Conservation (phyloP, 306 rosid genomes). For the Crotalaria pallida region DNA sequence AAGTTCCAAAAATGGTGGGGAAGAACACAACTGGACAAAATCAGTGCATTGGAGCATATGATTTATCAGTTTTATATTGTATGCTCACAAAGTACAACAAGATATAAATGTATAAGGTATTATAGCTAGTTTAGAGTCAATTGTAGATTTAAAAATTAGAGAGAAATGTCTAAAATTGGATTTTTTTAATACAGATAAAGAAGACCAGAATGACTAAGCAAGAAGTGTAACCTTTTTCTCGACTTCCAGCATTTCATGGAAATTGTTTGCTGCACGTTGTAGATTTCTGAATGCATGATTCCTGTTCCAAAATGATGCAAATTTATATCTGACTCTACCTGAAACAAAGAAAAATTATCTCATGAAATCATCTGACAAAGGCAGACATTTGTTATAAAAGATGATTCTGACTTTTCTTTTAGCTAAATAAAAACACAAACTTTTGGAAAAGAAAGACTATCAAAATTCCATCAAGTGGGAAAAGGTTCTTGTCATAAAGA, state of each 20-base stretch:
- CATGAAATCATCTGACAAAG: conserved; percentile 18
- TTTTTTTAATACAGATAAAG: background rate
- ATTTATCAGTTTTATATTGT: conserved; percentile 5
- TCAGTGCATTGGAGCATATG: background rate
- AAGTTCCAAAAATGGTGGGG: background rate
- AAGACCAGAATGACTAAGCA: conserved; percentile 15
- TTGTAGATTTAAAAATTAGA: background rate
- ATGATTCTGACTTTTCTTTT: background rate
- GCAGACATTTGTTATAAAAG: background rate
- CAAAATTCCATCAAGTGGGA: background rate
- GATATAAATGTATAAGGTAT: background rate
- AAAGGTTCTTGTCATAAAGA: background rate
- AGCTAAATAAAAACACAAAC: background rate
- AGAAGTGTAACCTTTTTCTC: conserved; percentile 75
- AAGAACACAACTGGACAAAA: background rate
- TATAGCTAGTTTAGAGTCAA: background rate
- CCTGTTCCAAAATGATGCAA: conserved; percentile 99
- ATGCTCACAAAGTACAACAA: background rate
- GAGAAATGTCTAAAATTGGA: background rate
- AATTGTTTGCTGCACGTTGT: conserved; percentile 64
- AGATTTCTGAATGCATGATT: conserved; percentile 82
- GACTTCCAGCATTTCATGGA: conserved; percentile 74
- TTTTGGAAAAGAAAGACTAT: background rate
- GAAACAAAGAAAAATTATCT: conserved; percentile 40
- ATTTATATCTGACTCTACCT: conserved; percentile 96